A percentile compares a stretch with the other conserved stretches of the same genome.
These are phyloP conservation scores for Pulveroboletus sp. DNA, from an alignment of 768 basidiomycete species.

Conservation along the genomic window DNA sequence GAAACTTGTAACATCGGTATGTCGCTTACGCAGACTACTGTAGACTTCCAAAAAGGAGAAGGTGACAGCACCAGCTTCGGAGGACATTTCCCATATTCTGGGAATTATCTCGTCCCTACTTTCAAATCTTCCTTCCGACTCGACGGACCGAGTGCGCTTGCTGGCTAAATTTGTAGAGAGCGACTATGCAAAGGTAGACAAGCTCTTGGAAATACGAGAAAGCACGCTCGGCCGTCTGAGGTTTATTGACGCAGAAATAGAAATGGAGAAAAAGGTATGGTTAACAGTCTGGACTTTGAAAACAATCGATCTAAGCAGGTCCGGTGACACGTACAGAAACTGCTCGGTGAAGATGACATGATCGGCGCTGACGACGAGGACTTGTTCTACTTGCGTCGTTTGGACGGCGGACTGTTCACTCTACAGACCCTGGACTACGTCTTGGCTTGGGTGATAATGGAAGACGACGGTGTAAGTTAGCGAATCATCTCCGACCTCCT, in stretches of 20 bases:
- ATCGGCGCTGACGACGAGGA: constrained; percentile 62
- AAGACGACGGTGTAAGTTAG: constrained; percentile 87
- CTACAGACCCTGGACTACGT: constrained; percentile 93
- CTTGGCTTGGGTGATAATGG: constrained; percentile 93
- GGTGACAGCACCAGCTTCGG: constrained; percentile 49
- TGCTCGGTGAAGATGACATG: constrained; percentile 53
- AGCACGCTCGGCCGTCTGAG: constrained; percentile 56
- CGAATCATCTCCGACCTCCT: neutral
- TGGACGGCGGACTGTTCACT: constrained; percentile 85
- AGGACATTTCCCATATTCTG: constrained; percentile 84
- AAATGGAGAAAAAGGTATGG: constrained; percentile 59
- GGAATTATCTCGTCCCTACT: constrained; percentile 86
- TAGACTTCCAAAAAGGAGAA: constrained; percentile 66
- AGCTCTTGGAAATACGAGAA: constrained; percentile 84
- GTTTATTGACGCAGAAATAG: constrained; percentile 61
- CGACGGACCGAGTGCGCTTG: constrained; percentile 71
- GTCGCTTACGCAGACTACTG: constrained; percentile 7
- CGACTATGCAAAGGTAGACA: constrained; percentile 92
- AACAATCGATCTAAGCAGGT: neutral
- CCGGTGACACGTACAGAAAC: constrained; percentile 37
- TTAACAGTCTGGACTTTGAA: neutral
- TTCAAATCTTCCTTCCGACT: constrained; percentile 83
- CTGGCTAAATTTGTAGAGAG: constrained; percentile 91
- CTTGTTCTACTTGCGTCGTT: constrained; percentile 74
- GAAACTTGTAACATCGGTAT: neutral